Evolutionary conservation across 2,329 filamentous ascomycete genomes (phyloP), one percentile per base, ranked within the genome.

Genomic region (Teratosphaeriaceae sp.): DNA sequence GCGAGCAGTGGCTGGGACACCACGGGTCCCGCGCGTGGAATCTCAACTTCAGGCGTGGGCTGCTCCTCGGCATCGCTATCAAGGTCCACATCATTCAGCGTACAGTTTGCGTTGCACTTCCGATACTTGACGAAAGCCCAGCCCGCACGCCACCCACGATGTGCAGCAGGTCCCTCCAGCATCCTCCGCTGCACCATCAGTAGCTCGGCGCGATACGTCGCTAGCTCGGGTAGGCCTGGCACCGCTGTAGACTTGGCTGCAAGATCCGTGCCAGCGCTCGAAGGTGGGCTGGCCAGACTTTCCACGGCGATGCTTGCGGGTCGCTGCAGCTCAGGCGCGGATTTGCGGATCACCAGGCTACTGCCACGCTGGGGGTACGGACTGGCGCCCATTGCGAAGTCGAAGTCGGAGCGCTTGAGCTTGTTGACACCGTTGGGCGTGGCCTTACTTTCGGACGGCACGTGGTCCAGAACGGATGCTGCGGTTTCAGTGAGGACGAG

Each of bases 161-260:
- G 77, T 56, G 78, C 79, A 2, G 86, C 89, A 36, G 88, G 67
- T 38, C 81, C 76, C 55, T 90, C 83, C 0, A 97, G 70, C 4
- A 92, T 77, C 49, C 85, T 87, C 43, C 90, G 76, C 7, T 88
- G 89, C 30, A 95, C 68, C 43, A 86, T 70, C 47, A 88, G 84
- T 2, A 97, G 73, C 57, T 95, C 88, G 5, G 87, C 90, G 55
- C 90, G 77, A 47, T 81, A 80, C 34, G 86, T 85, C 26, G 89
- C 86, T 19, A 97, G 71, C 42, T 94, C 85, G 58, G 94, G 85
- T 1, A 89, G 69, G 0, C 90, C 59, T 22, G 63, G 59, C 12
- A 59, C 46, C 15, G 52, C 55, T 13, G 38, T 43, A 3, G 41
- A 36, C 19, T 49, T 47, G 26, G 34, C 19, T n/a, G 31, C 23